Percentiles rank a stretch among this genome's conserved stretches.
These are phyloP conservation scores for Pyrus hybrid DNA, from an alignment of 331 rosid species.

Conservation along the genomic window DNA sequence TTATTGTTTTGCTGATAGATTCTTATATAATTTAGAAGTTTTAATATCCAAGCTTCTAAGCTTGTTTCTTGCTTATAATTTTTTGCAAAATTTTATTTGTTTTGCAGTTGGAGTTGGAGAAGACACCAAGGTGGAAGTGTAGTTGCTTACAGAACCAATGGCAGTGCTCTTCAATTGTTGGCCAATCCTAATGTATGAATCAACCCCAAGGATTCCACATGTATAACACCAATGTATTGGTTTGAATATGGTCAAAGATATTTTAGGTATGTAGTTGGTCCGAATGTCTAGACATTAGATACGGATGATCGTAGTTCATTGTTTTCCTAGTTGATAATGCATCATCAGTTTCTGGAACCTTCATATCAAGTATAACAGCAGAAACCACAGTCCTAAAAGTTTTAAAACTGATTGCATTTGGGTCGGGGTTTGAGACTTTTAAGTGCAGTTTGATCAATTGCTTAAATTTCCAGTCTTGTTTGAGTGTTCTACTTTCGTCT, in stretches of 20 bases:
- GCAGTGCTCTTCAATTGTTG: slow-evolving; percentile 55
- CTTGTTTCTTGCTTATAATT: slow-evolving; percentile 7
- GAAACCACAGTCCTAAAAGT: not conserved
- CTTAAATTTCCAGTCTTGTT: not conserved
- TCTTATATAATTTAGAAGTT: not conserved
- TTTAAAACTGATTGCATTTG: not conserved
- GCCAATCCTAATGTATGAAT: slow-evolving; percentile 70
- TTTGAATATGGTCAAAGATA: slow-evolving; percentile 31
- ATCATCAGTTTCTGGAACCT: not conserved
- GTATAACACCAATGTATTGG: slow-evolving; percentile 24
- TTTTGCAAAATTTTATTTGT: slow-evolving; percentile 6
- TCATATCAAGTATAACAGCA: not conserved
- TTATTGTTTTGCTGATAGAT: not conserved
- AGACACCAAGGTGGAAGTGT: slow-evolving; percentile 37
- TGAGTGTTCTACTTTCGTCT: not conserved
- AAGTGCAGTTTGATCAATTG: not conserved
- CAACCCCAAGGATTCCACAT: slow-evolving; percentile 32
- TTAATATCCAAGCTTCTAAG: not conserved
- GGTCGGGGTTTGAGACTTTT: not conserved
- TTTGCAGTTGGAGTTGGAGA: slow-evolving; percentile 68
- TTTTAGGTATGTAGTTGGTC: slow-evolving; percentile 32
- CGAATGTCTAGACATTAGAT: not conserved
- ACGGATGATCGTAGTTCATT: not conserved
- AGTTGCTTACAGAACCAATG: slow-evolving; percentile 42
- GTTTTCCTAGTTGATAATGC: not conserved